These are phyloP conservation scores for Camelina laxa DNA, from an alignment of 345 rosid genomes.

Conservation along the genomic window DNA sequence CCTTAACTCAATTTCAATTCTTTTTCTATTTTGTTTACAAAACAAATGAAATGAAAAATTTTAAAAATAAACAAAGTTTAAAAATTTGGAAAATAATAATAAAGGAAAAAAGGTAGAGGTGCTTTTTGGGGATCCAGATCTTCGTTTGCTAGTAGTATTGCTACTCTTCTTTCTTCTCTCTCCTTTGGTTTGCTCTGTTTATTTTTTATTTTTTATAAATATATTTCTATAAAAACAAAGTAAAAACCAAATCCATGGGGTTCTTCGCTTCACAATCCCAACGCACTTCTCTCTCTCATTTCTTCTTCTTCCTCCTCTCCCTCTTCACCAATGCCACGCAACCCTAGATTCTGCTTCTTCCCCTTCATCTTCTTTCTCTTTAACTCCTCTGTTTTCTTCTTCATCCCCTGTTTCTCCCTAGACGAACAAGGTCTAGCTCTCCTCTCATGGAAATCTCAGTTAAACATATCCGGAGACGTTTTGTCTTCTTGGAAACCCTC, in stretches of 20 bases:
- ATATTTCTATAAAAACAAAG: slow-evolving; percentile 72
- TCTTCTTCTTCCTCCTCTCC: slow-evolving; percentile 34
- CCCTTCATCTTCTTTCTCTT: slow-evolving; percentile 54
- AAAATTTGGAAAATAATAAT: slow-evolving; percentile 18
- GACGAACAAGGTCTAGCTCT: slow-evolving; percentile 78
- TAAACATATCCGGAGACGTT: slow-evolving; percentile 58
- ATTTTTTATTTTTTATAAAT: slow-evolving; percentile 25
- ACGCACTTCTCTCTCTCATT: slow-evolving; percentile 47
- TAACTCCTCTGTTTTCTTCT: slow-evolving; percentile 48
- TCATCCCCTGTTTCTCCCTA: slow-evolving; percentile 59
- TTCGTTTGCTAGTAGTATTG: too few relatives aligned
- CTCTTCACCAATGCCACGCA: slow-evolving; percentile 67
- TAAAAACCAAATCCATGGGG: slow-evolving; percentile 64
- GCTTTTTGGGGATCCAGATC: slow-evolving; percentile 77
- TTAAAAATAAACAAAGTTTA: not conserved
- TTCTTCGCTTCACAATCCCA: slow-evolving; percentile 75
- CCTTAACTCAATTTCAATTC: not conserved
- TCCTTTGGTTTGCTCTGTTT: slow-evolving; percentile 37
- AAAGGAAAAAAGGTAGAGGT: slow-evolving; percentile 42
- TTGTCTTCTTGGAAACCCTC: slow-evolving; percentile 65
- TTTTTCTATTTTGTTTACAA: not conserved
- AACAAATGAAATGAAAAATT: slow-evolving; percentile 5
- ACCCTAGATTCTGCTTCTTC: slow-evolving; percentile 53
- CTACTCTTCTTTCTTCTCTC: slow-evolving; percentile 26
- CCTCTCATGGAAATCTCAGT: slow-evolving; percentile 72